Evolutionary conservation across 2,329 filamentous ascomycete species (phyloP), one percentile per base, ranked within the genome.

Genomic region (Alternaria angustiovoidea): DNA sequence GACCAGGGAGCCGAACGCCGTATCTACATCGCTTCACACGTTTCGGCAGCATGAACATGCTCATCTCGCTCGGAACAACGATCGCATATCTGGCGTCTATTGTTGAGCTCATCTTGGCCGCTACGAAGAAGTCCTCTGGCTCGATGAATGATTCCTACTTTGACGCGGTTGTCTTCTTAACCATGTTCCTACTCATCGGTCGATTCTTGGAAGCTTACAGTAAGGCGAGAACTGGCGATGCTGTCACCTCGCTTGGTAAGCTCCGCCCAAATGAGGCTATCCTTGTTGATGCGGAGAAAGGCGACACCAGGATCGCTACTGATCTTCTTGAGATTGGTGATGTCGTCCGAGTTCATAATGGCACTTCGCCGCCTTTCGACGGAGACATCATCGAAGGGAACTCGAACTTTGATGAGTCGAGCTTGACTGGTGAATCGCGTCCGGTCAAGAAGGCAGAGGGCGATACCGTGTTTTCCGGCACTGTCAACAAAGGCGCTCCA

Each of bases 11-110:
- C 74, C 87, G 85, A 38, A 89, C 89, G 1, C 91, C 92, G 0
- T 75, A 96, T 4, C 69, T 91, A 16, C 86, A 90, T 67, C 85
- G 94, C 14, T 94, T 97, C 72, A 93, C 93, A 76, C 89, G 91
- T n/a, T 97, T 97, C 72, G 94, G 94, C 8, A 97, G 93, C 81
- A 97, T 97, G 94, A 96, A 96, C 74, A 90, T 96, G 81, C 85
- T 97, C 61, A 94, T 97, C 79, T 95, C 91, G 7, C 84, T 96
- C 2, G 94, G 93, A 6, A 96, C 94, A 0, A 90, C 88, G 2
- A 92, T 97, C 61, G 94, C 94, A 1, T 97, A 96, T 75, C 82
- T 96, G 63, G 89, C 92, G 0, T 96, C 93, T 0, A 81, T 96
- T 24, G 90, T 88, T 16, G 89, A 96, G 65, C 85, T 97, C 52